Conservation (phyloP, 768 basidiomycete species). For the Mycena belliarum region DNA sequence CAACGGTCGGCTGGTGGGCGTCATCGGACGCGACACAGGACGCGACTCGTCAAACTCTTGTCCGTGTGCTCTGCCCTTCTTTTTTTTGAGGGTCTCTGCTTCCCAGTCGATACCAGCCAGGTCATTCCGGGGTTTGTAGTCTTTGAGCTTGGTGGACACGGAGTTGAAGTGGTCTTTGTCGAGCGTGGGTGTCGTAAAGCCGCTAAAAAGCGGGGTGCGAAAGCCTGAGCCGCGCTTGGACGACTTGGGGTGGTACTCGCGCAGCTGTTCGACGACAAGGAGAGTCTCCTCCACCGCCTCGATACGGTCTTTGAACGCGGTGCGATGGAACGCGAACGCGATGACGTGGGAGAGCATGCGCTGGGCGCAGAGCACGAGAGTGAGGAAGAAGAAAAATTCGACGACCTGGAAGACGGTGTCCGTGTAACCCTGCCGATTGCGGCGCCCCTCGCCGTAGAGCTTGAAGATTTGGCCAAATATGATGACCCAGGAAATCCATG, state of each 20-base stretch:
- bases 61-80: constrained; percentile 17
- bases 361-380: constrained; percentile 61
- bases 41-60: not conserved
- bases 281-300: constrained; percentile 56
- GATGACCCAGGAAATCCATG: constrained; percentile 75
- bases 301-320: constrained; percentile 73
- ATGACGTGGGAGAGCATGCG: constrained; percentile 72
- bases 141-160: constrained; percentile 18
- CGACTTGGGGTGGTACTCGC: constrained; percentile 59
- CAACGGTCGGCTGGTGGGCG: constrained; percentile 19
- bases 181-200: constrained; percentile 35
- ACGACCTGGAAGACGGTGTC: constrained; percentile 59
- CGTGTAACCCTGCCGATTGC: constrained; percentile 64
- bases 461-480: constrained; percentile 68
- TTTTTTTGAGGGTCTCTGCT: constrained; percentile 14
- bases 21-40: too few relatives aligned
- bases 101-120: constrained; percentile 23
- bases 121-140: constrained; percentile 14
- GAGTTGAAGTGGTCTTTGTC: constrained; percentile 50
- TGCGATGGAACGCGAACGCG: constrained; percentile 77
- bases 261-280: constrained; percentile 63
- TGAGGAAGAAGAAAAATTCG: constrained; percentile 76
- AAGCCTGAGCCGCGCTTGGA: constrained; percentile 35
- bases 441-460: constrained; percentile 43
- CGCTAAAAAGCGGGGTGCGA: constrained; percentile 47